Evolutionary conservation across 2,329 filamentous ascomycete genomes (phyloP).

Genomic region (Ophiosphaerella narmari): DNA sequence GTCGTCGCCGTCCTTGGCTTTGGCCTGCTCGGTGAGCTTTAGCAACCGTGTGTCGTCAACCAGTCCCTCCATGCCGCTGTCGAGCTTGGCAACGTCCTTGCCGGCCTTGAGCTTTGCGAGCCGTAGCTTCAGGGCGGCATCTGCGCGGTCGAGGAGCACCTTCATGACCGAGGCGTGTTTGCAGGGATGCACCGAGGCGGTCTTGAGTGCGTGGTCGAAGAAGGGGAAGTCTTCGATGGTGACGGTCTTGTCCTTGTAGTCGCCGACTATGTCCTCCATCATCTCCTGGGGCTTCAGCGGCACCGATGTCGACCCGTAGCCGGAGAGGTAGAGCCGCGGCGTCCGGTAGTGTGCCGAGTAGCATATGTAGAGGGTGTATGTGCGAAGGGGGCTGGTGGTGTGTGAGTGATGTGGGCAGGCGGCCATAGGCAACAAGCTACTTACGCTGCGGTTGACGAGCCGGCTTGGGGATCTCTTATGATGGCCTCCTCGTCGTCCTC

Average conservation of each 20-base stretch:
- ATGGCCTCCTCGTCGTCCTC: conserved; percentile 94
- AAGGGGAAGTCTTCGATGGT: conserved; percentile 97
- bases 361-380: conserved; percentile 98
- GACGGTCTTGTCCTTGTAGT: conserved; percentile 98
- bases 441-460: conserved; percentile 60
- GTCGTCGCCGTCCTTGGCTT: conserved; percentile 48
- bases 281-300: conserved; percentile 82
- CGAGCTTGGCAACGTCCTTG: conserved; percentile 58
- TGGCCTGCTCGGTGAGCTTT: conserved; percentile 58
- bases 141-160: conserved; percentile 89
- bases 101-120: conserved; percentile 76
- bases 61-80: conserved; percentile 78
- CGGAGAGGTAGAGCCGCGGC: conserved; percentile 90
- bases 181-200: conserved; percentile 95
- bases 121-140: conserved; percentile 87
- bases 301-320: conserved; percentile 78
- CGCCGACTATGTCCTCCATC: conserved; percentile 96
- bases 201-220: conserved; percentile 89
- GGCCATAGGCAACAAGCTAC: conserved; percentile 30
- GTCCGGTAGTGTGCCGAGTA: conserved; percentile 97
- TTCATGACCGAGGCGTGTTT: conserved; percentile 99
- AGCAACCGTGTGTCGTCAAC: conserved; percentile 76
- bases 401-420: conserved; percentile 17
- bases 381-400: conserved; percentile 71
- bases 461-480: conserved; percentile 66